phyloP scores from a whole-genome alignment of 2,329 filamentous ascomycete genomes.

The Fusarium neocosmosporiellum region DNA sequence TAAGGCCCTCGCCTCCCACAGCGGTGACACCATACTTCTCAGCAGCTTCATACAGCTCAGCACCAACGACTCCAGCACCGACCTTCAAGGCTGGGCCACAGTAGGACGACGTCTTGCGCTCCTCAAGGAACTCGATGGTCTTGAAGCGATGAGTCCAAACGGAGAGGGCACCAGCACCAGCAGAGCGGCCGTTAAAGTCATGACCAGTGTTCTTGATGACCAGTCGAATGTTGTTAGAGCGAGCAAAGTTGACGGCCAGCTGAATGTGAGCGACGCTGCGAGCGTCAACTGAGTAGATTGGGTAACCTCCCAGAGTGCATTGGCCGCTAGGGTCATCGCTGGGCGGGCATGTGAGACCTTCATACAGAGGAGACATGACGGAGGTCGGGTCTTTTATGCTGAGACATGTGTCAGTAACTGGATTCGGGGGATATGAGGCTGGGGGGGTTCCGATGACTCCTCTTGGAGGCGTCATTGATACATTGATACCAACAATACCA shows the following conservation, averaged over 20 bases:
- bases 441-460: no score
- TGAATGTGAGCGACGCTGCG: slow-evolving; percentile 58
- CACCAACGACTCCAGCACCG: slow-evolving; percentile 64
- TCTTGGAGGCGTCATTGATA: no score
- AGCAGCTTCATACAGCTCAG: slow-evolving; percentile 64
- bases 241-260: slow-evolving; percentile 59
- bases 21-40: slow-evolving; percentile 58
- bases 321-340: slow-evolving; percentile 22
- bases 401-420: neutral
- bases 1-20: slow-evolving; percentile 63
- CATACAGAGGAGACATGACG: slow-evolving; percentile 54
- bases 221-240: slow-evolving; percentile 56
- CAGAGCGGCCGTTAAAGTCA: slow-evolving; percentile 62
- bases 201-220: slow-evolving; percentile 62
- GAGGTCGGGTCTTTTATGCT: slow-evolving; percentile 54
- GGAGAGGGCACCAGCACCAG: slow-evolving; percentile 67
- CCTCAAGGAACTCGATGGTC: slow-evolving; percentile 45
- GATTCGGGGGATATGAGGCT: neutral
- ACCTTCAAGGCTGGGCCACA: slow-evolving; percentile 64
- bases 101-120: slow-evolving; percentile 42
- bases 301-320: slow-evolving; percentile 56
- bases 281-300: slow-evolving; percentile 55
- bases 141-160: slow-evolving; percentile 69
- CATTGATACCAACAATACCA: no score
- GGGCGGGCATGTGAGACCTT: slow-evolving; percentile 53